Conservation (phyloP, 2,329 filamentous ascomycete genomes). For the Fusarium aywerte region DNA sequence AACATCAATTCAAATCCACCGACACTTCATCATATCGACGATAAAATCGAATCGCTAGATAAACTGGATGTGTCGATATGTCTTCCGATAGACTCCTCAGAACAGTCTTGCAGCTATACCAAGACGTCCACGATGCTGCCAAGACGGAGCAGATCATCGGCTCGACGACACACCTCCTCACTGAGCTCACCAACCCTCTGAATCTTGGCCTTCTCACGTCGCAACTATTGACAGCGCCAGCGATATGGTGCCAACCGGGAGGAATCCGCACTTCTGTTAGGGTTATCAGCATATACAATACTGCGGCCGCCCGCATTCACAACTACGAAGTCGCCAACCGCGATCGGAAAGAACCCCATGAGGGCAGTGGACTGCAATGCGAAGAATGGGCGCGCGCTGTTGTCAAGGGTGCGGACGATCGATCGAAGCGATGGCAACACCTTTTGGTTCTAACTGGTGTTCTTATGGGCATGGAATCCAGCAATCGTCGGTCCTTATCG, state of each 20-base stretch:
- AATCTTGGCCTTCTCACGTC: constrained; percentile 79
- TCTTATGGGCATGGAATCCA: constrained; percentile 77
- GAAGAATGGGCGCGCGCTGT: constrained; percentile 68
- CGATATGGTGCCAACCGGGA: constrained; percentile 72
- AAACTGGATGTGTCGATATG: constrained; percentile 57
- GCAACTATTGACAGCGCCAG: constrained; percentile 76
- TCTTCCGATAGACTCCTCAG: constrained; percentile 74
- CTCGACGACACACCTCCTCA: constrained; percentile 74
- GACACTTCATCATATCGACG: constrained; percentile 5
- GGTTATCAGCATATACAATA: constrained; percentile 77
- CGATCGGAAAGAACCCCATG: constrained; percentile 47
- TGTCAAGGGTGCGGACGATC: constrained; percentile 66
- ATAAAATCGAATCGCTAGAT: not conserved
- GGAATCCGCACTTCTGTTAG: constrained; percentile 71
- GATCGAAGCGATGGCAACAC: constrained; percentile 81
- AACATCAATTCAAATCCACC: not conserved
- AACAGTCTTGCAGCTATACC: constrained; percentile 70
- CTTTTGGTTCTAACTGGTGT: constrained; percentile 82
- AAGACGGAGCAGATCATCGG: constrained; percentile 69
- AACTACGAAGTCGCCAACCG: constrained; percentile 57
- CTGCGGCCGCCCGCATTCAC: constrained; percentile 67
- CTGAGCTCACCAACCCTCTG: constrained; percentile 76
- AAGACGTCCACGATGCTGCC: constrained; percentile 62
- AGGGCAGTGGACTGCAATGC: constrained; percentile 58
- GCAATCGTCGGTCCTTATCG: constrained; percentile 72